Evolutionary conservation across 768 basidiomycete genomes (phyloP).

Genomic region (Daedaleopsis sinensis): DNA sequence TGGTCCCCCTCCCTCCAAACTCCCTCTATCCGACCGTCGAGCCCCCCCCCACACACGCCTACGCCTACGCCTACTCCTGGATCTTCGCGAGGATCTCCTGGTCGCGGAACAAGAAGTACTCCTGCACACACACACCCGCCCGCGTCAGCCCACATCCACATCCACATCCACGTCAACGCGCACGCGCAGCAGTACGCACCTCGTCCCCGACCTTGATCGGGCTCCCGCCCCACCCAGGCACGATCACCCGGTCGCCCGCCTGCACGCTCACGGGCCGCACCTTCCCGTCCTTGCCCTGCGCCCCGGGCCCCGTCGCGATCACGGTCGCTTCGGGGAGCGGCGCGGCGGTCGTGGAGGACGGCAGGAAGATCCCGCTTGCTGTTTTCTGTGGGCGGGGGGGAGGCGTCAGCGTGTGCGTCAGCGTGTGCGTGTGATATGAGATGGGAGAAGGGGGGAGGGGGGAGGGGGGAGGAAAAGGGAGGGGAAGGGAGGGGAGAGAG

Average conservation of each 20-base stretch:
- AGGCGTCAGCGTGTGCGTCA: no score
- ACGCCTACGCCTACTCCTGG: slow-evolving; percentile 57
- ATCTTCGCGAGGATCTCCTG: slow-evolving; percentile 96
- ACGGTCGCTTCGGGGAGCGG: slow-evolving; percentile 98
- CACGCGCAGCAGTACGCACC: slow-evolving; percentile 48
- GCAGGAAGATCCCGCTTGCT: slow-evolving; percentile 93
- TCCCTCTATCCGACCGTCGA: not conserved
- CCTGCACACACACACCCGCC: slow-evolving; percentile 48
- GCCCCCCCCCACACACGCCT: no score
- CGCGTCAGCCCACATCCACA: no score
- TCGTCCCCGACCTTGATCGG: slow-evolving; percentile 97
- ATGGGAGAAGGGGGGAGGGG: slow-evolving; percentile 20
- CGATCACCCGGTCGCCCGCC: slow-evolving; percentile 88
- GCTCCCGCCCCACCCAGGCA: slow-evolving; percentile 97
- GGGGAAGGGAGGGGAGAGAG: no score
- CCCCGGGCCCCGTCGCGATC: slow-evolving; percentile 93
- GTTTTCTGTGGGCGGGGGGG: slow-evolving; percentile 99
- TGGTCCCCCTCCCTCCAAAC: not conserved
- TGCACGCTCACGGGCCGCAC: slow-evolving; percentile 77
- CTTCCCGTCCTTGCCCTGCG: slow-evolving; percentile 84
- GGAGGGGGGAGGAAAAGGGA: no score
- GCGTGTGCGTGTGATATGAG: not conserved
- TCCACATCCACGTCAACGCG: no score
- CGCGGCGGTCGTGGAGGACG: slow-evolving; percentile 79
- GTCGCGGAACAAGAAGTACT: slow-evolving; percentile 95